Evolutionary conservation across 148 eudicot species (phyloP).

Genomic region (Arbutus unedo): DNA sequence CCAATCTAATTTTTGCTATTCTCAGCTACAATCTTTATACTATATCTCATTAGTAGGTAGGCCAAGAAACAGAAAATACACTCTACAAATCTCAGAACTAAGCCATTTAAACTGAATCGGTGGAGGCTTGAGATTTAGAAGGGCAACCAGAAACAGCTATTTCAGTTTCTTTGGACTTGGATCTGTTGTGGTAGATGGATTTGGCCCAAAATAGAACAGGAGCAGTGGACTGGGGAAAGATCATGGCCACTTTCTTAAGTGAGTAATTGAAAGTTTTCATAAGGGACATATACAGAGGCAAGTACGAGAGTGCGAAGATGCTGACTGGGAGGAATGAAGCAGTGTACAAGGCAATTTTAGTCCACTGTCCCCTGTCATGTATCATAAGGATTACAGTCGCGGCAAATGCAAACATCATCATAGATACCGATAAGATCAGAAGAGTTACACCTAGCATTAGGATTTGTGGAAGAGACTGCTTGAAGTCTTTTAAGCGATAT

Average conservation of each 20-base stretch:
- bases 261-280: conserved; percentile 1
- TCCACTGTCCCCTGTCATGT: not conserved
- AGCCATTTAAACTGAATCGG: not conserved
- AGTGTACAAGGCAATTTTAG: conserved; percentile 6
- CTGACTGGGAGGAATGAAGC: conserved; percentile 1
- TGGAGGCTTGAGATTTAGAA: not conserved
- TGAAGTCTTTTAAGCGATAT: not conserved
- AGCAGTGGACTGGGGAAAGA: not conserved
- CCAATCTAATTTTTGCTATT: too few relatives aligned
- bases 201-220: not conserved
- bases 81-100: not conserved
- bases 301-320: conserved; percentile 3
- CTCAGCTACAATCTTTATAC: not conserved
- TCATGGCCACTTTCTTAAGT: not conserved
- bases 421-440: conserved; percentile 4
- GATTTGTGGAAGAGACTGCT: not conserved
- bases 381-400: conserved; percentile 11
- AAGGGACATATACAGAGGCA: not conserved
- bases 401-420: conserved; percentile 17
- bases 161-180: not conserved
- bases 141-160: not conserved
- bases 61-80: not conserved
- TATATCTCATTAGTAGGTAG: not conserved
- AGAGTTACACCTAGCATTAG: conserved; percentile 8
- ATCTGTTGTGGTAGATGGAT: not conserved